phyloP scores from a whole-genome alignment of 306 rosid genomes.

The Vicia sativa region DNA sequence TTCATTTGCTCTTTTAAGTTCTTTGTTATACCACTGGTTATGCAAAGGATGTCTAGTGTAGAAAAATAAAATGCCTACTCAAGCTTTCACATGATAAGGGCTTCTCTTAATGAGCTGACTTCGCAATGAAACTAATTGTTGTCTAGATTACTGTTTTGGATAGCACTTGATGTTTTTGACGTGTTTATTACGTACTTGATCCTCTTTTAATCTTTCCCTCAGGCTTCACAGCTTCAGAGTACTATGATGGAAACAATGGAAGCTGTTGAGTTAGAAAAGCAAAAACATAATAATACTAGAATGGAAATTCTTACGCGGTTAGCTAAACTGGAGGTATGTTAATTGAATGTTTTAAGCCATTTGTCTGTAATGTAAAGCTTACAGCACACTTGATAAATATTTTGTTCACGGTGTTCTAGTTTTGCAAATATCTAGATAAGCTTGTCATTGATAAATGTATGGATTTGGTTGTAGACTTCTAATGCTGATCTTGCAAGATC shows the following conservation, averaged over 20 bases:
- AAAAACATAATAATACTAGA: slow-evolving; percentile 91
- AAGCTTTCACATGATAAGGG: neutral
- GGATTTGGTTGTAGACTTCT: slow-evolving; percentile 67
- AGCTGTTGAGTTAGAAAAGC: slow-evolving; percentile 94
- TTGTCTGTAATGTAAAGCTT: slow-evolving; percentile 11
- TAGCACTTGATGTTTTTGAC: slow-evolving; percentile 15
- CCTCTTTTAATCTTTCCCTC: slow-evolving; percentile 35
- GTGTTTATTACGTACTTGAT: slow-evolving; percentile 20
- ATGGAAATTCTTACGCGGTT: slow-evolving; percentile 75
- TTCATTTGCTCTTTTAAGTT: slow-evolving; percentile 18
- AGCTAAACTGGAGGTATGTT: slow-evolving; percentile 84
- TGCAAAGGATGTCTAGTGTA: slow-evolving; percentile 18
- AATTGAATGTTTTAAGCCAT: slow-evolving; percentile 22
- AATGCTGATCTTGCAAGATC: slow-evolving; percentile 96
- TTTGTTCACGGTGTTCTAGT: slow-evolving; percentile 31
- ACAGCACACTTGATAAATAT: slow-evolving; percentile 24
- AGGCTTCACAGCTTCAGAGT: slow-evolving; percentile 92
- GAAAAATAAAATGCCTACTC: slow-evolving; percentile 1
- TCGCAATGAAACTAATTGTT: neutral
- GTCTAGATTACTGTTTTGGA: slow-evolving; percentile 14
- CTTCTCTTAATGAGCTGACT: slow-evolving; percentile 21
- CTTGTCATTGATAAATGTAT: slow-evolving; percentile 47
- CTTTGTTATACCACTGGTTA: slow-evolving; percentile 8
- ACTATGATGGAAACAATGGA: slow-evolving; percentile 95
- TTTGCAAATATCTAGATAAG: slow-evolving; percentile 31